Evolutionary conservation across 148 eudicot species (phyloP).

Genomic region (Amaranthus hypochondriacus): DNA sequence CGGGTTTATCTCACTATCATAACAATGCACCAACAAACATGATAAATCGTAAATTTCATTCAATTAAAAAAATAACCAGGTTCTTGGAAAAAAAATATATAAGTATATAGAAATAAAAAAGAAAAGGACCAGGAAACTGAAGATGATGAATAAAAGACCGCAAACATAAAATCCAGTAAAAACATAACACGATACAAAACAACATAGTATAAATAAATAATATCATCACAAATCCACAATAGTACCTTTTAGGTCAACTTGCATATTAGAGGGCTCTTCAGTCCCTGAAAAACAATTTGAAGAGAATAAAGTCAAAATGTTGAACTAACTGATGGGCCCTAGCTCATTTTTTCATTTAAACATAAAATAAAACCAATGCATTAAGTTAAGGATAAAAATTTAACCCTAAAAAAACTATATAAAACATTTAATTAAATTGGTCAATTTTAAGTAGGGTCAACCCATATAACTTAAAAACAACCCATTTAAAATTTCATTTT

Average conservation of each 20-base stretch:
- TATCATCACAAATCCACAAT: not conserved
- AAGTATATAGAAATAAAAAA: not conserved
- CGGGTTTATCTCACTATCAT: not conserved
- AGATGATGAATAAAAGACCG: not conserved
- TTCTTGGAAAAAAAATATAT: not conserved
- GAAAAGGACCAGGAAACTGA: not conserved
- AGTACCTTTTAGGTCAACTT: constrained; percentile 20
- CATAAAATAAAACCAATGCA: no score
- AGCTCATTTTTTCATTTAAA: no score
- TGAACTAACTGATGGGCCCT: not conserved
- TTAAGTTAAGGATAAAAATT: no score
- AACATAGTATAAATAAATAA: not conserved
- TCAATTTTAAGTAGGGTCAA: no score
- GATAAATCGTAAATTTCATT: no score
- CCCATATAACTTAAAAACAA: no score
- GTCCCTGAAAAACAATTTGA: constrained; percentile 1
- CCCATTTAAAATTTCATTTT: no score
- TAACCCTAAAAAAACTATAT: no score
- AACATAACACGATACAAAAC: not conserved
- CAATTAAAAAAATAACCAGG: not conserved
- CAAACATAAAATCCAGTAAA: not conserved
- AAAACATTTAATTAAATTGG: no score
- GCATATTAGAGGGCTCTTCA: constrained; percentile 2
- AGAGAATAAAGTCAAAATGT: not conserved
- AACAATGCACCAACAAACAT: not conserved